Base-by-base conservation (phyloP, 2,329 filamentous ascomycete genomes). In the Dactylonectria macrodidyma region DNA sequence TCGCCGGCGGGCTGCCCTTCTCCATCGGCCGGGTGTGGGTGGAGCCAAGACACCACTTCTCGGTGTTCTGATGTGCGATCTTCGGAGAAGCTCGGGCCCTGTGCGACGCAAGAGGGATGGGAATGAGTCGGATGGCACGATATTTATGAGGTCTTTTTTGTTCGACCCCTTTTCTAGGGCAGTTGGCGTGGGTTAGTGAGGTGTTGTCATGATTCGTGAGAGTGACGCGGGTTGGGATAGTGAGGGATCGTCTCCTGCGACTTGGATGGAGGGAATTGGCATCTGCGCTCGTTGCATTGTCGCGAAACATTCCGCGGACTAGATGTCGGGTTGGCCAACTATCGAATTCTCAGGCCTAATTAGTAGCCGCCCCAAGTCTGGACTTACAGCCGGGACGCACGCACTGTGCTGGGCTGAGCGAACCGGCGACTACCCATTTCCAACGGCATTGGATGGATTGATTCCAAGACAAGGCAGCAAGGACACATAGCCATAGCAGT, bases 31-130 rank as follows among this genome's bases (percentile, higher is more conserved):
- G 26, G 26, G 26, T 30, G 26, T 30, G 50, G 51, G 46, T 54
- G 51, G 51, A 54, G 51, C 51, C 51, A 16, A 33, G 51, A 54
- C 51, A 54, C 33, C 51, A 54, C 50, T 19, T 38, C 58, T 62
- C 64, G 64, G 64, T 62, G 63, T 66, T 57, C 50, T 57, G 34
- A 44, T 55, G 36, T 22, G 52, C 57, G 62, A 60, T 55, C 36
- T 56, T 36, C 58, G 57, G 34, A 51, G 44, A 46, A 62, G 52
- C 58, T 66, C 64, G 64, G 58, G 58, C 44, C 63, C 34, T 61
- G 26, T 22, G 47, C 55, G 62, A 30, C 26, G 4, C 26, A 30
- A 30, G 26, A 59, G 48, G 33, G 26, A 59, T 48, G 50, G 55
- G 56, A 26, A 52, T 55, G 38, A 46, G 52, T 62, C 41, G 30